Evolutionary conservation across 2,329 filamentous ascomycete genomes (phyloP), one percentile per base, ranked within the genome.

Genomic region (Aschersonia sp.): DNA sequence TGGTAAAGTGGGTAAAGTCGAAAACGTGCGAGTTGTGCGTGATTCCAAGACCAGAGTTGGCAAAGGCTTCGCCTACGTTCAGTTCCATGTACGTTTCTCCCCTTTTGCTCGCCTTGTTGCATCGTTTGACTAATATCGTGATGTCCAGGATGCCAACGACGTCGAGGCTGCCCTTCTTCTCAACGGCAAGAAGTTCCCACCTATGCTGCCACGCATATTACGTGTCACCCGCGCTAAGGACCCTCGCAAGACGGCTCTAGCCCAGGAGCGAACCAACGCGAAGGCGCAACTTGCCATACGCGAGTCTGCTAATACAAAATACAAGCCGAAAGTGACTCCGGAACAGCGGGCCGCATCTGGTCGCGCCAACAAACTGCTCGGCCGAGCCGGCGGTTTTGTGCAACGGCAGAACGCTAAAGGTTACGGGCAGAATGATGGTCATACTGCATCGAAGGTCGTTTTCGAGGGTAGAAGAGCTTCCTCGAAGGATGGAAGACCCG

Each of bases 21-120:
- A 98, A 66, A 94, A 83, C 59, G 94, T 98, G 37, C 85, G 92
- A 35, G 88, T 98, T 22, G 78, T 96, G 46, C 81, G 92, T 48
- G 92, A 98, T 60, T 73, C 85, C 52, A 83, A 85, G 55, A 98
- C 94, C 6, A 79, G 94, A 45, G 87, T 98, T 32, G 88, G 92
- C 58, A 98, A 98, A 63, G 92, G 92, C 5, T 87, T 98, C 60
- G 94, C 94, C 52, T 98, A 98, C 59, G 90, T 98, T 12, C 92
- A 98, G 61, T 98, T 98, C 66, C 79, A 83, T 59, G 79, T 81
- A 57, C 68, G 70, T 64, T 42, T 5, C 10, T 41, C 9, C n/a
- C 22, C 44, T 29, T 31, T 22, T 6, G 8, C 7, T 42, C 22
- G 9, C n/a, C 14, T 8, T 2, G 2, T 8, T 12, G 5, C 6